Base-by-base conservation (phyloP, 495 filamentous ascomycete genomes). In the Penicillium riverlandense region DNA sequence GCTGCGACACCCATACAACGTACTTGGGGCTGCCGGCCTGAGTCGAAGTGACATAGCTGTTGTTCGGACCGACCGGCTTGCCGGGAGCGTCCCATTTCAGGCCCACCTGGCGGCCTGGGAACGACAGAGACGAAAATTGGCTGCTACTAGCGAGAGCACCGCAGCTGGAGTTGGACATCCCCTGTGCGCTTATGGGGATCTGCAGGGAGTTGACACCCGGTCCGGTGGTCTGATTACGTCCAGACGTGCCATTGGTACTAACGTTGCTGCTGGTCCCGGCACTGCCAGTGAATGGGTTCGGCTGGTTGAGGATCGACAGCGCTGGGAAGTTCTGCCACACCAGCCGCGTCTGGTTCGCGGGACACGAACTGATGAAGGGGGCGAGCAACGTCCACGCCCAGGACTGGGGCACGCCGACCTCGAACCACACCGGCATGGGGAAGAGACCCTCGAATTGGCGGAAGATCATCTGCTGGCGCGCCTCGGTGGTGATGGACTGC, bases 311-410 rank as follows among this genome's bases (percentile, higher is more conserved):
- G 48, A 95, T 78, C 48, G 70, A 61, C 5, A 95, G 72, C 0
- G 72, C 74, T 0, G 89, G 90, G 71, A 89, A 95, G 67, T 95
- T 96, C 59, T 95, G 85, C 88, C 89, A 95, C 9, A 80, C 71
- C 31, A 95, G 69, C 5, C 85, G 77, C 4, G 87, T 95, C 51
- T 83, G 79, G 52, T 84, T 81, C 40, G 60, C 61, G 0, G 88
- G 88, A 59, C 90, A 96, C 10, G 73, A 79, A 38, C 78, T 83
- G 63, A 96, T 90, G 60, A 87, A 90, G 0, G 86, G 90, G 0
- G 90, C 87, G 30, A 96, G 72, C 8, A 88, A 72, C 0, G 88
- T 83, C 90, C 90, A 95, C 2, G 83, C 79, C 86, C 90, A 94
- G 0, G 83, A 86, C 58, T 95, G 89, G 0, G 88, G 87, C 13